Evolutionary conservation across 2,329 filamentous ascomycete genomes (phyloP).

Genomic region (Didymella lethalis): DNA sequence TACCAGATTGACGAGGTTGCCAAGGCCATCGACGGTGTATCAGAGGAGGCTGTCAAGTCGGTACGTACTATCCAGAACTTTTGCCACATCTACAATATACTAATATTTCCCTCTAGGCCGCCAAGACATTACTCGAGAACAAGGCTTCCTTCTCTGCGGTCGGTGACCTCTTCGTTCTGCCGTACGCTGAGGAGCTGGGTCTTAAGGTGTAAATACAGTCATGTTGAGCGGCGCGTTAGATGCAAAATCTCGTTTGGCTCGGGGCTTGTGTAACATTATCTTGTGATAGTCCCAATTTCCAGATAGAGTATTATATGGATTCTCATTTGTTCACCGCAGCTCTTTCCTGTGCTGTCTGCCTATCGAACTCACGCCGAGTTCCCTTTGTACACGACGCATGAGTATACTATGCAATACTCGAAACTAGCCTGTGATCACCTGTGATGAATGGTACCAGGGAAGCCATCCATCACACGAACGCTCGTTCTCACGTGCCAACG

Average conservation of each 20-base stretch:
- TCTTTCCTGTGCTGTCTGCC: neutral
- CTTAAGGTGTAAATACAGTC: constrained; percentile 80
- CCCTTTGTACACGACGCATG: neutral
- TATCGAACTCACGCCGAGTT: neutral
- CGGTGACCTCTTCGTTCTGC: constrained; percentile 89
- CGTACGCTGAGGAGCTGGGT: constrained; percentile 92
- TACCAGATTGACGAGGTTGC: constrained; percentile 84
- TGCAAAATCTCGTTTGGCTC: constrained; percentile 43
- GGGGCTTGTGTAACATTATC: constrained; percentile 53
- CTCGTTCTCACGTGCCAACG: constrained; percentile 33
- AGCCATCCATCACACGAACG: neutral
- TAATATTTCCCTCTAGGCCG: constrained; percentile 66
- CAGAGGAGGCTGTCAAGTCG: constrained; percentile 81
- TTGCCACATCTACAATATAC: constrained; percentile 19
- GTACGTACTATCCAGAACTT: constrained; percentile 63
- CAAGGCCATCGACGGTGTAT: constrained; percentile 81
- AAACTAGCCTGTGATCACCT: no score
- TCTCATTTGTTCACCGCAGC: constrained; percentile 10
- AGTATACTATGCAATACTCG: no score
- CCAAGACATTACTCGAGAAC: constrained; percentile 84
- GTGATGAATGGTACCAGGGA: no score
- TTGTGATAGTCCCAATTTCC: constrained; percentile 53
- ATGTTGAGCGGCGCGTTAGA: constrained; percentile 34
- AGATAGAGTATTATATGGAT: constrained; percentile 52
- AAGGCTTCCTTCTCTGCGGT: constrained; percentile 91